Base-by-base conservation (phyloP, 2,329 filamentous ascomycete genomes). In the Celoporthe dispersa region DNA sequence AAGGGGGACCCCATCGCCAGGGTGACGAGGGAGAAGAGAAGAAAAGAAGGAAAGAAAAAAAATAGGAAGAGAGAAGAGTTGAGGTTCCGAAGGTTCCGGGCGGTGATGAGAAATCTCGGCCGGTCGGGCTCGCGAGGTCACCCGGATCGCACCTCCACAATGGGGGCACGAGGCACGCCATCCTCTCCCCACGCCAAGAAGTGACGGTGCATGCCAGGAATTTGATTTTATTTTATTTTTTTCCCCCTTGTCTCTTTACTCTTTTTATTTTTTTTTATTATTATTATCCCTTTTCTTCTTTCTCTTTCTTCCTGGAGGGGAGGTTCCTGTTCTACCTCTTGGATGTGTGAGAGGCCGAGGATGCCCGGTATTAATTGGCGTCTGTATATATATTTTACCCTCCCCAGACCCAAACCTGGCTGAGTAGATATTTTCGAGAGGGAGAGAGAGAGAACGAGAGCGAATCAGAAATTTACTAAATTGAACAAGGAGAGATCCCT, bases 51-150 rank as follows among this genome's bases (percentile, higher is more conserved):
- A 22, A 35, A 16, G 2, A 28, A 41, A 22, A 63, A 25, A 22
- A 41, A 44, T 19, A 12, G 61, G 6, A n/a, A 2, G 33, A 16
- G 7, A 33, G n/a, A 16, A 25, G 16, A 31, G 6, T n/a, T 48
- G 41, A 48, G 39, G 39, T 14, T 51, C 63, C 63, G 63, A 53
- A 28, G 62, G 44, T 53, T n/a, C 63, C 63, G 63, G 53, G 14
- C 3, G 53, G 7, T 31, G 44, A 53, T 64, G 41, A 16, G 37
- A 33, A 31, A 51, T 28, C 25, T 48, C 37, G 37, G 39, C n/a
- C 39, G 19, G 61, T 64, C 61, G 39, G 61, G 61, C n/a, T 31
- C 39, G 61, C 37, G 37, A 19, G 22, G 16, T 31, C 39, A 22
- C 22, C 19, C 61, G 25, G 61, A 33, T 44, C 11, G 37, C 39